Base-by-base conservation (phyloP, 2,329 filamentous ascomycete species). In the Phyllosticta capitalensis region DNA sequence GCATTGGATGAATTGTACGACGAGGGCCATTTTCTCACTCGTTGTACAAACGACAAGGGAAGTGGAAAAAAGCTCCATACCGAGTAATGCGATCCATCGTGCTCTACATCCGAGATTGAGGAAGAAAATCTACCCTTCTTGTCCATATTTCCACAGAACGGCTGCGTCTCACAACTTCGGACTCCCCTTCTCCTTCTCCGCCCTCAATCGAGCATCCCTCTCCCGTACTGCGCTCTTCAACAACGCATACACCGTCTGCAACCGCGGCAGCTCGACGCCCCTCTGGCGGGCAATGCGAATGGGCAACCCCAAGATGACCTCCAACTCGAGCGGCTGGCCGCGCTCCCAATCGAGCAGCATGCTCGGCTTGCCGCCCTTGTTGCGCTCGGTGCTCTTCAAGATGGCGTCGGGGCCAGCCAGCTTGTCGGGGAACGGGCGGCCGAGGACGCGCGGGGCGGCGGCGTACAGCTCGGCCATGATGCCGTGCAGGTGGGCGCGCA, bases 191-290 rank as follows among this genome's bases (percentile, higher is more conserved):
- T 54, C 52, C 30, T 49, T 49, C 56, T 54, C 22, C 51, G 26
- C 51, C 51, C 22, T 61, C 63, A 67, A 68, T 50, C 61, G 58
- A 62, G 66, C 67, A 55, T 82, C 79, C 59, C 82, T 75, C 56
- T 78, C 78, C 63, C 73, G 70, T 75, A 87, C 84, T 65, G 81
- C 80, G 68, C 83, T 86, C 69, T 79, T 79, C 63, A 88, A 68
- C 65, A 88, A 68, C 24, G 85, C 85, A 75, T 89, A 88, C 64
- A 88, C 65, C 21, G 73, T 86, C 75, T 88, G 84, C 73, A 89
- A 67, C 68, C 84, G 74, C 10, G 84, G 84, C 81, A 88, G 81
- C 66, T 86, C 81, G 2, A 81, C 70, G 0, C 71, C 73, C 54
- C 73, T 69, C 52, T 68, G 66, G 63, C 70, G 70, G 1, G 72